Base-by-base conservation (phyloP, 2,329 filamentous ascomycete species). In the Alternaria sp. region DNA sequence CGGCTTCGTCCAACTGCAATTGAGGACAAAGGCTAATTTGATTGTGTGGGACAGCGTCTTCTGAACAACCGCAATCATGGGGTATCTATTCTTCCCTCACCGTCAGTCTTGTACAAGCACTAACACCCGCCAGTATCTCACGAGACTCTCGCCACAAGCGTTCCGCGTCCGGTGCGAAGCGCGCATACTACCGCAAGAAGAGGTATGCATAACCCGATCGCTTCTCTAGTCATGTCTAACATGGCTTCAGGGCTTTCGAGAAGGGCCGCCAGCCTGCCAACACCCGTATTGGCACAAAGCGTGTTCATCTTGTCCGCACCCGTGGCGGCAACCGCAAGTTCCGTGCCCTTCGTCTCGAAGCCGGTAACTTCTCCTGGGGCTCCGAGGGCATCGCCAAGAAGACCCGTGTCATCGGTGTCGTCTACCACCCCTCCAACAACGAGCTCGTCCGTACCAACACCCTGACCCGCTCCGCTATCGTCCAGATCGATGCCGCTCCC, bases 341-440 rank as follows among this genome's bases (percentile, higher is more conserved):
- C 92, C 94, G 95, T 85, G 95, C 91, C 76, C 94, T 99, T 75
- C 95, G 95, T 85, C 92, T 99, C 86, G 95, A 99, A 83, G 90
- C 93, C 72, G 95, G 95, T 82, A 99, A 99, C 91, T 99, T 98
- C 86, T 94, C 94, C 79, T 99, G 95, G 95, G 94, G 92, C 79
- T 97, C 93, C 73, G 95, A 99, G 89, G 94, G 94, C 80, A 87
- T 93, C 84, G 92, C 94, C 85, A 94, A 95, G 90, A 99, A 99
- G 91, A 93, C 92, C 85, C 95, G 96, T 88, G 92, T 99, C 83
- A 97, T 99, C 83, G 93, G 87, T 79, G 96, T 99, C 85, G 91
- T 90, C 82, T 99, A 93, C 92, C 96, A 99, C 86, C 96, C 95
- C 68, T 97, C 94, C 83, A 99, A 99, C 94, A 99, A 99, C 93